A percentile compares a stretch with the other conserved stretches of the same genome.
These are phyloP conservation scores for Annona squamosa DNA, from an alignment of 164 flowering plant genomes.

Conservation along the genomic window DNA sequence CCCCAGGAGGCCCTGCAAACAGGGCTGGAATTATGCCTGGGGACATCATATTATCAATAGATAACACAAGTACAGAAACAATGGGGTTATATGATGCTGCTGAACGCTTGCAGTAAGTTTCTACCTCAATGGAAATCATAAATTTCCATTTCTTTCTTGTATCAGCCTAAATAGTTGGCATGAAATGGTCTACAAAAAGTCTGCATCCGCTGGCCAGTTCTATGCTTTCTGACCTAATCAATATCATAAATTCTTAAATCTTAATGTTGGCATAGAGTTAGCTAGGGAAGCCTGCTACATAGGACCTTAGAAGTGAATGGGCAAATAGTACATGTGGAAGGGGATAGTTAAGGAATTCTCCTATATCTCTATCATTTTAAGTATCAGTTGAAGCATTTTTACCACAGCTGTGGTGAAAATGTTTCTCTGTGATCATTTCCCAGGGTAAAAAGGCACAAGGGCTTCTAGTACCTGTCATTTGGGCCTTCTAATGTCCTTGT, in stretches of 20 bases:
- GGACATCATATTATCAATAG: constrained; percentile 72
- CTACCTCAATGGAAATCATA: not conserved
- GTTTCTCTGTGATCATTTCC: too few relatives aligned
- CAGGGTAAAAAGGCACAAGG: not conserved
- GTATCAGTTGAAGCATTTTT: too few relatives aligned
- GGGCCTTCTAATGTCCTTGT: not conserved
- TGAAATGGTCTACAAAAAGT: not conserved
- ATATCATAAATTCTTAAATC: too few relatives aligned
- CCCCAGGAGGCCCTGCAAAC: constrained; percentile 92
- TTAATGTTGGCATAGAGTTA: too few relatives aligned
- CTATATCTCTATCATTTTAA: too few relatives aligned
- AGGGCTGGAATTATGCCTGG: constrained; percentile 83
- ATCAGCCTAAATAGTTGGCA: not conserved
- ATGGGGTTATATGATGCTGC: constrained; percentile 97
- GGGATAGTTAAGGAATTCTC: too few relatives aligned
- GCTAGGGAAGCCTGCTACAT: too few relatives aligned
- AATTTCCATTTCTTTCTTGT: not conserved
- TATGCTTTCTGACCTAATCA: too few relatives aligned
- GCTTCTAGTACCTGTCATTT: not conserved
- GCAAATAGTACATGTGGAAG: too few relatives aligned
- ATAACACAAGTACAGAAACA: constrained; percentile 56
- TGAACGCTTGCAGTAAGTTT: constrained; percentile 76
- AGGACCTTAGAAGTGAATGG: too few relatives aligned
- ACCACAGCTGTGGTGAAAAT: too few relatives aligned
- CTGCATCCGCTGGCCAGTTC: not conserved